These are phyloP conservation scores for Saksenaea oblongispora DNA, from an alignment of 371 early-diverging fungal species.

Conservation along the genomic window DNA sequence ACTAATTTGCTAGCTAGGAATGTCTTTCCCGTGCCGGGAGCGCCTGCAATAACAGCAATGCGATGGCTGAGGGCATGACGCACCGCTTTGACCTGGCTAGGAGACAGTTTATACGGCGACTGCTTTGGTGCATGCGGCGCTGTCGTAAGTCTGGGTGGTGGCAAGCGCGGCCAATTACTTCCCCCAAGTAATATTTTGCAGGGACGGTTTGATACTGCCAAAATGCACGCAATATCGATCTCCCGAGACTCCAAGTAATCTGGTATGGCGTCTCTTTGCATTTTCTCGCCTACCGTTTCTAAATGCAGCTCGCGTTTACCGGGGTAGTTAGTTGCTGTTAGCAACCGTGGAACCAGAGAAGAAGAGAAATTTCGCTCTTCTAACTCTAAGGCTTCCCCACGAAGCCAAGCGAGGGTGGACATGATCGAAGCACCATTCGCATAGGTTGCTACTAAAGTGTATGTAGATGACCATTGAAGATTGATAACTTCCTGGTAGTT, in stretches of 20 bases:
- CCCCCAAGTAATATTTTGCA: conserved; percentile 13
- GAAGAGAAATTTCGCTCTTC: conserved; percentile 2
- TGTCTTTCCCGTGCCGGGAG: conserved; percentile 46
- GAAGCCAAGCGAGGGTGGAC: conserved; percentile 29
- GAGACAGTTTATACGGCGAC: conserved; percentile 29
- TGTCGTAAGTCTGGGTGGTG: not conserved
- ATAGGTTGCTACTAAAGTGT: conserved; percentile 17
- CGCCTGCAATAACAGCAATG: conserved; percentile 36
- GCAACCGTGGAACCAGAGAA: not conserved
- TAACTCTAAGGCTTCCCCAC: conserved; percentile 1
- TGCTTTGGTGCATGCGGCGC: conserved; percentile 13
- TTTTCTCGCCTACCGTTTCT: not conserved
- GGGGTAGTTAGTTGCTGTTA: not conserved
- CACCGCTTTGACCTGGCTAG: conserved; percentile 35
- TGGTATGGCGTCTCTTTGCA: conserved; percentile 19
- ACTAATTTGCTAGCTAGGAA: conserved; percentile 36
- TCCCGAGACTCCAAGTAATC: conserved; percentile 25
- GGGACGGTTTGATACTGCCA: conserved; percentile 8
- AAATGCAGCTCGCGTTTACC: not conserved
- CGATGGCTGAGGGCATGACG: conserved; percentile 37
- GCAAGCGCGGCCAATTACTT: conserved; percentile 28
- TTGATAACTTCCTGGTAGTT: conserved; percentile 5
- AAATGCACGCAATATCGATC: conserved; percentile 33
- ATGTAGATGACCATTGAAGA: conserved; percentile 17
- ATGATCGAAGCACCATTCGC: conserved; percentile 24